Conservation (phyloP, 1,139 yeast genomes). For the Hansenula sp. region DNA sequence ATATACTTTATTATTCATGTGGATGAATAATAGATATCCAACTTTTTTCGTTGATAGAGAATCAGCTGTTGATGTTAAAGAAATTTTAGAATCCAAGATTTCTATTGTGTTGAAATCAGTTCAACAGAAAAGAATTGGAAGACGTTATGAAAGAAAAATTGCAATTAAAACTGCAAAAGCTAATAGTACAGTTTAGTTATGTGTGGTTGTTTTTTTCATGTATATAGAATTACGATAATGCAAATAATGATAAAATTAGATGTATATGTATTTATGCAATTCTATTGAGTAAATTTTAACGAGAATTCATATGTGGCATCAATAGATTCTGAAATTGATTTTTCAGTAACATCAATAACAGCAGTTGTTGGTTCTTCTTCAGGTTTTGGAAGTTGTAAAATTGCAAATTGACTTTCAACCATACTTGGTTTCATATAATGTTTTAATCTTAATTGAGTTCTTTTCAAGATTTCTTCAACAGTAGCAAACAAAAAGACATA, state of each 20-base stretch:
- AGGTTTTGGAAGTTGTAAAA: slow-evolving; percentile 64
- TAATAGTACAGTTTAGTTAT: too few relatives aligned
- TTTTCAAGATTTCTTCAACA: slow-evolving; percentile 50
- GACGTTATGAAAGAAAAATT: too few relatives aligned
- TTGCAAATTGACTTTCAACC: slow-evolving; percentile 74
- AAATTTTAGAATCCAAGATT: slow-evolving; percentile 60
- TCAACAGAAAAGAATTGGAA: slow-evolving; percentile 14
- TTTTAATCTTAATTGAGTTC: slow-evolving; percentile 59
- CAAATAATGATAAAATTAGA: too few relatives aligned
- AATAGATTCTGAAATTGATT: slow-evolving; percentile 38
- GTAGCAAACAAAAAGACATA: slow-evolving; percentile 68
- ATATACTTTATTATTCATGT: slow-evolving; percentile 63
- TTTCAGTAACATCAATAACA: slow-evolving; percentile 28
- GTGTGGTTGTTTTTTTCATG: too few relatives aligned
- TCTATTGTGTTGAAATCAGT: slow-evolving; percentile 47
- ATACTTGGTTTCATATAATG: slow-evolving; percentile 87
- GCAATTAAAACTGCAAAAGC: too few relatives aligned
- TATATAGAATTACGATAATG: too few relatives aligned
- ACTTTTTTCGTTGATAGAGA: slow-evolving; percentile 72
- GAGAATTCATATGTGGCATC: slow-evolving; percentile 26
- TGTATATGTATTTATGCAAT: too few relatives aligned
- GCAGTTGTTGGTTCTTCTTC: slow-evolving; percentile 28
- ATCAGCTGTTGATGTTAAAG: slow-evolving; percentile 66
- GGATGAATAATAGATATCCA: slow-evolving; percentile 90
- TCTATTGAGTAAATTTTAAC: neutral